These are phyloP conservation scores for Starmera dryadoides DNA, from an alignment of 805 yeast species.

Conservation along the genomic window DNA sequence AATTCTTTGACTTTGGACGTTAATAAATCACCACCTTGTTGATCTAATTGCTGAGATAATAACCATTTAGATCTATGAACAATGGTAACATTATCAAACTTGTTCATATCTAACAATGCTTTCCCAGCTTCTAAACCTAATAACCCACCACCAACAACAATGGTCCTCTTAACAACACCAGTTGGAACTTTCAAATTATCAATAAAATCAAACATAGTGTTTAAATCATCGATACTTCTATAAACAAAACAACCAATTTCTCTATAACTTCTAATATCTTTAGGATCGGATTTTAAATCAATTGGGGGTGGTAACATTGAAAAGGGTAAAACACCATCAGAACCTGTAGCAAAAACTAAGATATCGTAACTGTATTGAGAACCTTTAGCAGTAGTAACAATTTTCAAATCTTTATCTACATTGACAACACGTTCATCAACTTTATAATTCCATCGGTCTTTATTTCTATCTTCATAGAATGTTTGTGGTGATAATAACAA, in stretches of 20 bases:
- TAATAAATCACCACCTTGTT: slow-evolving; percentile 25
- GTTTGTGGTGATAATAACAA: slow-evolving; percentile 20
- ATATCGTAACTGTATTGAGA: slow-evolving; percentile 17
- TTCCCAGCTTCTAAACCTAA: slow-evolving; percentile 31
- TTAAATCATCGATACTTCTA: slow-evolving; percentile 27
- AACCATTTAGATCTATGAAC: slow-evolving; percentile 28
- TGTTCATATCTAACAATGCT: slow-evolving; percentile 25
- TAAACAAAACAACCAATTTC: slow-evolving; percentile 27
- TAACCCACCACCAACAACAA: slow-evolving; percentile 28
- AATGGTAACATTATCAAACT: slow-evolving; percentile 22
- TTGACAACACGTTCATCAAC: slow-evolving; percentile 15
- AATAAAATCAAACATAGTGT: slow-evolving; percentile 20
- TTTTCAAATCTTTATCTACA: slow-evolving; percentile 11
- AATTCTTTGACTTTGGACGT: slow-evolving; percentile 42
- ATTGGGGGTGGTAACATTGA: slow-evolving; percentile 14
- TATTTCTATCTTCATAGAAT: slow-evolving; percentile 17
- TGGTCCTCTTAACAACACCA: slow-evolving; percentile 14
- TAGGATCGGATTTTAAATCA: slow-evolving; percentile 4
- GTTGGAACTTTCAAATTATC: slow-evolving; percentile 4
- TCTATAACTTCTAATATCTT: slow-evolving; percentile 10
- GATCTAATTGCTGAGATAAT: slow-evolving; percentile 28
- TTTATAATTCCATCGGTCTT: slow-evolving; percentile 18
- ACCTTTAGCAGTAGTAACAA: slow-evolving; percentile 11
- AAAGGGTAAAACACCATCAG: slow-evolving; percentile 23
- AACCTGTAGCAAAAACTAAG: slow-evolving; percentile 26